phyloP scores from a whole-genome alignment of 139 green algal genomes.

The Auxenochlorella protothecoides region DNA sequence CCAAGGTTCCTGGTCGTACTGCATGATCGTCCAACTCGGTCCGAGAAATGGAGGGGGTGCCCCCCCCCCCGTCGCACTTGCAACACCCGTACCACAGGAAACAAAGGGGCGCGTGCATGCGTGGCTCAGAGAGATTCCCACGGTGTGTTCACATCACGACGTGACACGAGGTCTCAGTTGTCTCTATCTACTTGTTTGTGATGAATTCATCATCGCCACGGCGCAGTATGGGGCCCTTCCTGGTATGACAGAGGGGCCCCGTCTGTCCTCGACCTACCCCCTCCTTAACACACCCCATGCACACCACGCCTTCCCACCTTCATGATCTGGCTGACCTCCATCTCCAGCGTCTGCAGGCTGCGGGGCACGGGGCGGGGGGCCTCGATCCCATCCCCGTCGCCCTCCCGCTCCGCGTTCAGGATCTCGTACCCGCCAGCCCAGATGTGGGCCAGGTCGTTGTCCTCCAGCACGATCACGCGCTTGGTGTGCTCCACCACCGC shows the following conservation, averaged over 20 bases:
- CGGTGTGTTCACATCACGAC: no score
- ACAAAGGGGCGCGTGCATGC: neutral
- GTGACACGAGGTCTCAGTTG: no score
- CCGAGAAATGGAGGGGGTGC: no score
- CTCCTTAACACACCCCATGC: neutral
- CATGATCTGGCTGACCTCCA: slow-evolving; percentile 96
- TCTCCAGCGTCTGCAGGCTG: slow-evolving; percentile 73
- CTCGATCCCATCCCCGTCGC: slow-evolving; percentile 6
- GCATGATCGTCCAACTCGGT: no score
- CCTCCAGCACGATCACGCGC: slow-evolving; percentile 84
- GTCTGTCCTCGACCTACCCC: no score
- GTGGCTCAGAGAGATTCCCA: no score
- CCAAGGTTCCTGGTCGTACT: neutral
- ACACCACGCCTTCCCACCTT: slow-evolving; percentile 44
- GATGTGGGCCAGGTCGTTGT: slow-evolving; percentile 91
- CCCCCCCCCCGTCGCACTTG: no score
- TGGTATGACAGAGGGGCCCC: no score
- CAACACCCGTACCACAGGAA: neutral
- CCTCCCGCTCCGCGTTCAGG: slow-evolving; percentile 47
- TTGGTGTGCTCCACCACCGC: slow-evolving; percentile 99
- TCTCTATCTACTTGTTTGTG: no score
- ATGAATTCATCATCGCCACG: no score
- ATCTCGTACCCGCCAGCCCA: slow-evolving; percentile 53
- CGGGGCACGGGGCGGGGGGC: slow-evolving; percentile 50
- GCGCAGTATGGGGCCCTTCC: no score